Percentiles rank a stretch among this genome's conserved stretches.
Evolutionary conservation across 2,329 filamentous ascomycete genomes (phyloP).

Genomic region (Clonostachys rosea): DNA sequence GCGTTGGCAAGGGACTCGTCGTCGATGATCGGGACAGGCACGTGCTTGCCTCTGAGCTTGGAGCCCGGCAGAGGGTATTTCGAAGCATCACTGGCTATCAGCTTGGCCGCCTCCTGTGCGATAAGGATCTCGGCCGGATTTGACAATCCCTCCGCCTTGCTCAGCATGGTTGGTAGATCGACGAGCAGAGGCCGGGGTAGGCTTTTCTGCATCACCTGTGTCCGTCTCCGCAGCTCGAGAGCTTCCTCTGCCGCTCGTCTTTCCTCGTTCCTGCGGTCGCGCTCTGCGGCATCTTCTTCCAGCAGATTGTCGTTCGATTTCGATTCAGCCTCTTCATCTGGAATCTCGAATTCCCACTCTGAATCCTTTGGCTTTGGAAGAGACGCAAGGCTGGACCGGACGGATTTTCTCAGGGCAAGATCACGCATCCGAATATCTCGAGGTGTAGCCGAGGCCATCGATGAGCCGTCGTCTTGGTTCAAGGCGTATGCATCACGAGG

Average conservation of each 20-base stretch:
- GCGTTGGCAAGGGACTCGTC: slow-evolving; percentile 73
- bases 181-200: slow-evolving; percentile 74
- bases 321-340: slow-evolving; percentile 71
- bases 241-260: slow-evolving; percentile 69
- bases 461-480: slow-evolving; percentile 67
- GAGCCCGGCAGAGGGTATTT: slow-evolving; percentile 68
- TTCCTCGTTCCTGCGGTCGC: slow-evolving; percentile 73
- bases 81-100: slow-evolving; percentile 78
- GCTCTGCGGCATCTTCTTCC: slow-evolving; percentile 61
- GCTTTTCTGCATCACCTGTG: slow-evolving; percentile 83
- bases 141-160: slow-evolving; percentile 52
- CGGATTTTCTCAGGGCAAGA: slow-evolving; percentile 59
- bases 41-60: slow-evolving; percentile 58
- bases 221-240: slow-evolving; percentile 76
- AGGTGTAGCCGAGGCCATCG: slow-evolving; percentile 69
- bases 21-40: slow-evolving; percentile 57
- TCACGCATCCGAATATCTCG: slow-evolving; percentile 71
- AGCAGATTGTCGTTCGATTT: slow-evolving; percentile 37
- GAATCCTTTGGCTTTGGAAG: slow-evolving; percentile 90
- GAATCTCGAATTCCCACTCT: slow-evolving; percentile 90
- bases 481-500: slow-evolving; percentile 84
- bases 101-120: slow-evolving; percentile 68
- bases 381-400: slow-evolving; percentile 71
- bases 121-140: slow-evolving; percentile 67
- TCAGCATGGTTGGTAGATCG: slow-evolving; percentile 65